Base-by-base conservation (phyloP, 2,329 filamentous ascomycete genomes). In the Arachnopeziza araneosa region DNA sequence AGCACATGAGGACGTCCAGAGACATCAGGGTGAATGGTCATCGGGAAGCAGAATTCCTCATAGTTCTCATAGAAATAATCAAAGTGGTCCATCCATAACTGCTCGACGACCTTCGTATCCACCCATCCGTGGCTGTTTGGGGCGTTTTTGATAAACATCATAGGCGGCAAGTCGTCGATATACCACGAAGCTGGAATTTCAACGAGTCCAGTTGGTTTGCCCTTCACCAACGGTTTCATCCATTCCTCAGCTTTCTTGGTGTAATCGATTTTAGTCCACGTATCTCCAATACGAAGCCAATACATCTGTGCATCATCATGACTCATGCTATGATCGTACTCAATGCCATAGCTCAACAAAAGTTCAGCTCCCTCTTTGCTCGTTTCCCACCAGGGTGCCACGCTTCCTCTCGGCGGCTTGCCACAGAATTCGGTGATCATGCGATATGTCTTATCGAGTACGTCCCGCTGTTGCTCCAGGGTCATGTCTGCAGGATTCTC, bases 351-450 rank as follows among this genome's bases (percentile, higher is more conserved):
- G 63, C 78, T 79, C 19, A 88, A 77, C 66, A 89, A 75, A 19
- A 89, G 73, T 64, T 89, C 82, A 0, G 83, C 83, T 3, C 86
- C 87, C 69, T 90, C 88, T 64, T 83, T 80, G 61, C 82, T 86
- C 0, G 83, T 85, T 69, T 91, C 88, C 88, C 88, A 92, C 79
- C 83, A 92, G 0, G 89, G 89, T 0, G 88, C 88, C 0, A 91
- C 88, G 49, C 81, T 86, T 0, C 89, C 89, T 0, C 87, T 77
- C 0, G 89, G 89, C 0, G 85, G 86, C 73, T 90, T 90, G 6
- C 89, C 86, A 50, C 81, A 83, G 68, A 93, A 88, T 0, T 87
- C 83, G 0, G 84, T 90, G 36, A 91, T 79, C 73, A 91, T 79
- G 23, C 81, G 80, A 70, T 86, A 90, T 21, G 87, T 90, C 73